These are phyloP conservation scores for Pseudocercospora crystallina DNA, from an alignment of 2,329 filamentous ascomycete genomes.

Conservation along the genomic window DNA sequence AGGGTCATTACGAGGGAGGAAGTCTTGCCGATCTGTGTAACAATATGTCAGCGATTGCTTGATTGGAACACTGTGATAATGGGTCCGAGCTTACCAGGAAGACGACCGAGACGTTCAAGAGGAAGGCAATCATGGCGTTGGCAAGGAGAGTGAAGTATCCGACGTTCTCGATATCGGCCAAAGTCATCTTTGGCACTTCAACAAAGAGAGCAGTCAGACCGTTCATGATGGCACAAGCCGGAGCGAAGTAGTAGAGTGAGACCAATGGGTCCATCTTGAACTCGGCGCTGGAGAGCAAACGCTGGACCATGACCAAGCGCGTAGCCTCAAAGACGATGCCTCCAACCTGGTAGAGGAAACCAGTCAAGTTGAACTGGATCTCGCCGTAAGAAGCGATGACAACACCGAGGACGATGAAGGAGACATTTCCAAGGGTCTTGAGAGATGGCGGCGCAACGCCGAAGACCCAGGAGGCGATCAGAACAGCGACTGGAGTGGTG, in stretches of 20 bases:
- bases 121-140: constrained; percentile 76
- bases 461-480: constrained; percentile 84
- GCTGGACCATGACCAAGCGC: constrained; percentile 80
- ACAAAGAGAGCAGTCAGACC: constrained; percentile 69
- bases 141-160: constrained; percentile 70
- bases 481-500: constrained; percentile 89
- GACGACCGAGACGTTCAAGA: constrained; percentile 81
- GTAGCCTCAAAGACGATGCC: constrained; percentile 81
- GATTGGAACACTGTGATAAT: too few species aligned
- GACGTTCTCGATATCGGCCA: constrained; percentile 71
- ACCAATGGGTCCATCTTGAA: constrained; percentile 92
- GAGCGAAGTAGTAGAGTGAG: constrained; percentile 87
- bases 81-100: constrained; percentile 65
- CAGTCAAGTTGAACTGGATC: constrained; percentile 83
- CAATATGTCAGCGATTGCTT: background rate
- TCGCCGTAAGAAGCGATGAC: constrained; percentile 93
- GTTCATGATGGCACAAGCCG: constrained; percentile 81
- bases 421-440: constrained; percentile 88
- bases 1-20: constrained; percentile 83
- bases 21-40: constrained; percentile 74
- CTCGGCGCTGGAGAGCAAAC: constrained; percentile 75
- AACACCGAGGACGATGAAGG: constrained; percentile 90
- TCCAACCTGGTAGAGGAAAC: constrained; percentile 75
- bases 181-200: constrained; percentile 68
- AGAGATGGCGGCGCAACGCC: constrained; percentile 81